These are phyloP conservation scores for Monotropa hypopitys DNA, from an alignment of 179 eudicot species.

Conservation along the genomic window DNA sequence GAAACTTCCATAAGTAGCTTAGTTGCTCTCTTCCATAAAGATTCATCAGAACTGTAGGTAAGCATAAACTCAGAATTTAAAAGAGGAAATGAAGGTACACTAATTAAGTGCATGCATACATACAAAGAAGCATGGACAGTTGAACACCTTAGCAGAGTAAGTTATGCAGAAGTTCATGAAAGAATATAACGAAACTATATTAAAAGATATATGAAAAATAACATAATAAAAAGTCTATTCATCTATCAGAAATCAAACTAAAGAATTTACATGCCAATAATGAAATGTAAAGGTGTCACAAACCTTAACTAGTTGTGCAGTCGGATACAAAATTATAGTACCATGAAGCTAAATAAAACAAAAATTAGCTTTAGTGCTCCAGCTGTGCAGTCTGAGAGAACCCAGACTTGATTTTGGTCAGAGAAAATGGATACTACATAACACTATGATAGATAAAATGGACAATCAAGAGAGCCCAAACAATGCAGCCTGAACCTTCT, in stretches of 20 bases:
- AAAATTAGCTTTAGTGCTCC: too few species aligned
- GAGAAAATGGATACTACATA: too few species aligned
- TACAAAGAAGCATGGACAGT: neutral
- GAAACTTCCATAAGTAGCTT: slow-evolving; percentile 64
- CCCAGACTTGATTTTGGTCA: too few species aligned
- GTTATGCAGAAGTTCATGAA: neutral
- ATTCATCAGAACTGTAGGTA: slow-evolving; percentile 45
- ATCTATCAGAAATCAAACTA: neutral
- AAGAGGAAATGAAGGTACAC: neutral
- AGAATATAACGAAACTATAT: neutral
- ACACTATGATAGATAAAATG: too few species aligned
- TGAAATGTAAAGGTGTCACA: neutral
- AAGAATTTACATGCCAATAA: neutral
- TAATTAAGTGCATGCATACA: neutral
- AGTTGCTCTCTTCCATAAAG: slow-evolving; percentile 43
- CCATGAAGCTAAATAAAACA: too few species aligned
- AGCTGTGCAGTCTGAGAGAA: too few species aligned
- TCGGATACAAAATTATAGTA: too few species aligned
- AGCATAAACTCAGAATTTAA: neutral
- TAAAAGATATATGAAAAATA: neutral
- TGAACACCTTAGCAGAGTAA: neutral
- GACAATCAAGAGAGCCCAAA: neutral
- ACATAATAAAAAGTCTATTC: neutral
- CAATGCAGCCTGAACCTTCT: slow-evolving; percentile 9
- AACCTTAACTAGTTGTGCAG: neutral